Conservation (phyloP, 2,329 filamentous ascomycete species). For the Neofusicoccum sp. region DNA sequence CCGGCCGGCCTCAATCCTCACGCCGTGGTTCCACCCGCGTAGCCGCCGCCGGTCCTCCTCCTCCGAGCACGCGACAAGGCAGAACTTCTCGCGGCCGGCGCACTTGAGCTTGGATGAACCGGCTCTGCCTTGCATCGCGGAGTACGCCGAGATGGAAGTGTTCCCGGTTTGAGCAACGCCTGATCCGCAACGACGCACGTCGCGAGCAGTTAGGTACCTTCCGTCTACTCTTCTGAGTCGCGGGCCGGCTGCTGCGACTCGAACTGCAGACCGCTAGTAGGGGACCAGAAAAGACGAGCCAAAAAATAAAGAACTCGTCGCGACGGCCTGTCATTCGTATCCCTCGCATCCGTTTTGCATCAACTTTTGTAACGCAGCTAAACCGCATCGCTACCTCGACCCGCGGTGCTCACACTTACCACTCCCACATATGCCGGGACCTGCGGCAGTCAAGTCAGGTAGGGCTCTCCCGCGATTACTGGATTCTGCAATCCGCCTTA, state of each 20-base stretch:
- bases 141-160: neutral
- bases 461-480: no score
- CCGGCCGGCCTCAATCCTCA: neutral
- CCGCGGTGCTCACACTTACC: neutral
- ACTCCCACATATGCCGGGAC: neutral
- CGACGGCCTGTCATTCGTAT: neutral
- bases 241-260: neutral
- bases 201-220: neutral
- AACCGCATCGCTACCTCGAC: slow-evolving; percentile 1
- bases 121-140: neutral
- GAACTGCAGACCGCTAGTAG: neutral
- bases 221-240: neutral
- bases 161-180: neutral
- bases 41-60: neutral
- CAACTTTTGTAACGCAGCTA: slow-evolving; percentile 3
- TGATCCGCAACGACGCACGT: slow-evolving; percentile 2
- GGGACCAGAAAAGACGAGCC: neutral
- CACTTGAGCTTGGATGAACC: no score
- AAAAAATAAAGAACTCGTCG: neutral
- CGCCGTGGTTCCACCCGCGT: neutral
- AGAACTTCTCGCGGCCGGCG: neutral
- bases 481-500: neutral
- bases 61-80: neutral
- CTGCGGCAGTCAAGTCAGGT: slow-evolving; percentile 6
- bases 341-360: neutral